These are phyloP conservation scores for Iodosphaeria phyllophila DNA, from an alignment of 2,329 filamentous ascomycete species.

Conservation along the genomic window DNA sequence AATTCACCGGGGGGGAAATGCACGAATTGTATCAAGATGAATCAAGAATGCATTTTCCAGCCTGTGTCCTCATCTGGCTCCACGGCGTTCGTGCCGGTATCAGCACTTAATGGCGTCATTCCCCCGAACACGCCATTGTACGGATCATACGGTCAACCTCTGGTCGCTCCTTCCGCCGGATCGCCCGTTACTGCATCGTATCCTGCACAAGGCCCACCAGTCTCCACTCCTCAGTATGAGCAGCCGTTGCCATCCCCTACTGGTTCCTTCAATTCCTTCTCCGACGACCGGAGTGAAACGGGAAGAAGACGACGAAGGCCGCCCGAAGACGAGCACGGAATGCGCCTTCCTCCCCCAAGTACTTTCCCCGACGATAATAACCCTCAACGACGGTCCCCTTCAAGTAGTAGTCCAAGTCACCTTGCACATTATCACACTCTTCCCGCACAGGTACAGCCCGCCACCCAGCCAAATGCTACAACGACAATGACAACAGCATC, in stretches of 20 bases:
- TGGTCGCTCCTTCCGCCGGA: slow-evolving; percentile 14
- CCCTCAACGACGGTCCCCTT: slow-evolving; percentile 31
- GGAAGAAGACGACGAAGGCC: slow-evolving; percentile 17
- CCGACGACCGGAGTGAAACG: slow-evolving; percentile 15
- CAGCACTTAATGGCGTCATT: slow-evolving; percentile 36
- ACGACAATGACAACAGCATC: too few species aligned
- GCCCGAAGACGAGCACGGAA: slow-evolving; percentile 16
- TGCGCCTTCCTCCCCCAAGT: slow-evolving; percentile 25
- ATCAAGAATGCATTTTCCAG: slow-evolving; percentile 42
- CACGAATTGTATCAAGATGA: slow-evolving; percentile 41
- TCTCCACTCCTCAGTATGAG: slow-evolving; percentile 9
- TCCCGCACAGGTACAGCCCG: slow-evolving; percentile 9
- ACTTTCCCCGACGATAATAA: slow-evolving; percentile 26
- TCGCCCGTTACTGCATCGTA: too few species aligned
- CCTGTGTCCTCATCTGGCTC: slow-evolving; percentile 36
- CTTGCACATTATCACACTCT: slow-evolving; percentile 19
- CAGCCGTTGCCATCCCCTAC: slow-evolving; percentile 18
- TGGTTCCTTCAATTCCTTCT: slow-evolving; percentile 15
- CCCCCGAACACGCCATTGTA: slow-evolving; percentile 36
- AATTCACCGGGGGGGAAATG: slow-evolving; percentile 40
- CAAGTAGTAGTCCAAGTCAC: slow-evolving; percentile 27
- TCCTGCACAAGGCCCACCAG: slow-evolving; percentile 6
- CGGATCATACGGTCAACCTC: slow-evolving; percentile 37
- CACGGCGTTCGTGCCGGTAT: slow-evolving; percentile 39
- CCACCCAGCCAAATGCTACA: too few species aligned